Percentiles rank a stretch among this genome's conserved stretches.
These are phyloP conservation scores for Mycocentrospora acerina DNA, from an alignment of 2,329 filamentous ascomycete species.

Conservation along the genomic window DNA sequence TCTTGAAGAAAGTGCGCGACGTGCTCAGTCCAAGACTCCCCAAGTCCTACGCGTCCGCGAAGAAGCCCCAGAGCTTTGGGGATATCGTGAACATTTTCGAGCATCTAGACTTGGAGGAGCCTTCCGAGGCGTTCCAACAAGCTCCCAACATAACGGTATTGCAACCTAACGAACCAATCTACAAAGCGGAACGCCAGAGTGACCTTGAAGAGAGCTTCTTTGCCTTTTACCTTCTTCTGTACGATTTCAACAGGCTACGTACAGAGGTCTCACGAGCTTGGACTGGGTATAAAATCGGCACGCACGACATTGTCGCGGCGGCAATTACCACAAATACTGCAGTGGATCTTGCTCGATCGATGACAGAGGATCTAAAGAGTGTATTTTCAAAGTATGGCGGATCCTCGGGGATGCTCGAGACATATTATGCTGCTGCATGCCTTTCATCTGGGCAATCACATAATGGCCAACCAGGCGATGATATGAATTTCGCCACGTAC, in stretches of 20 bases:
- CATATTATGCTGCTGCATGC: constrained; percentile 9
- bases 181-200: constrained; percentile 6
- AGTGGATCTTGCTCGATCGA: constrained; percentile 16
- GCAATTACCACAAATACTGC: constrained; percentile 22
- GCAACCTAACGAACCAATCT: not conserved
- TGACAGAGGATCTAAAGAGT: constrained; percentile 13
- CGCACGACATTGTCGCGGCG: constrained; percentile 13
- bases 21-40: constrained; percentile 21
- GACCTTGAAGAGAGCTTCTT: constrained; percentile 10
- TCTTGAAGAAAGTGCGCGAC: constrained; percentile 40
- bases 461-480: constrained; percentile 8
- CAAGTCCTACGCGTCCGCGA: not conserved
- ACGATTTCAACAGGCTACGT: constrained; percentile 12
- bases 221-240: constrained; percentile 11
- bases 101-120: constrained; percentile 41
- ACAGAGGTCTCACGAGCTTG: constrained; percentile 12
- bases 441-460: not conserved
- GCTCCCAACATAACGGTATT: constrained; percentile 25
- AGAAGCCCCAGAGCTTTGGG: not conserved
- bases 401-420: constrained; percentile 6
- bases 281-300: constrained; percentile 13
- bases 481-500: constrained; percentile 18
- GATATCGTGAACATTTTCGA: constrained; percentile 39
- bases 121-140: constrained; percentile 42
- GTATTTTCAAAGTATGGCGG: constrained; percentile 10